These are phyloP conservation scores for Myxozyma mucilagina DNA, from an alignment of 805 yeast genomes.

Conservation along the genomic window DNA sequence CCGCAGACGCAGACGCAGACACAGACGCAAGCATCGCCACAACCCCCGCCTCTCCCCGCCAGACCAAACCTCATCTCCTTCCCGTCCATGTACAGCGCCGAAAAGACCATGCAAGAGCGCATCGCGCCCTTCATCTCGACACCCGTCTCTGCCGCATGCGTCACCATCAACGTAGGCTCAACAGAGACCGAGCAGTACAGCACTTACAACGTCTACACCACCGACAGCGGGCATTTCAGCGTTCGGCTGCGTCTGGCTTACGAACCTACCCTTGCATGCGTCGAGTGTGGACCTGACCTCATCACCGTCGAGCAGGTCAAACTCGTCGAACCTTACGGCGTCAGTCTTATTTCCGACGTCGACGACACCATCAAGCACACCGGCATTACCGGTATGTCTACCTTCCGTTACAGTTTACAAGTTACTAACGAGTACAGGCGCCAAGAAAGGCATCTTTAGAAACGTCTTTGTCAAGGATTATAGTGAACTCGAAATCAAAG, in stretches of 20 bases:
- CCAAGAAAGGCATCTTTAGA: slow-evolving; percentile 76
- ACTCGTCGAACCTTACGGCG: slow-evolving; percentile 48
- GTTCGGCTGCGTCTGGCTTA: slow-evolving; percentile 55
- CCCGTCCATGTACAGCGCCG: slow-evolving; percentile 38
- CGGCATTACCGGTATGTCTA: slow-evolving; percentile 66
- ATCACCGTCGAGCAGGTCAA: slow-evolving; percentile 53
- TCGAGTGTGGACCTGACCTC: slow-evolving; percentile 41
- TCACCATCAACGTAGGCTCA: slow-evolving; percentile 59
- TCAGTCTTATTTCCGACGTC: slow-evolving; percentile 82
- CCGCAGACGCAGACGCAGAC: no score
- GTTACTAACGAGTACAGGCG: slow-evolving; percentile 38
- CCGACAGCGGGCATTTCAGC: slow-evolving; percentile 66
- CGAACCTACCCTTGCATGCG: slow-evolving; percentile 55
- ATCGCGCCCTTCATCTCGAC: slow-evolving; percentile 70
- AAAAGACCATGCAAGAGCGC: slow-evolving; percentile 60
- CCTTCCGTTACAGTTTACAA: neutral
- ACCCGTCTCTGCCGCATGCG: slow-evolving; percentile 57
- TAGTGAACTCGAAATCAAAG: slow-evolving; percentile 68
- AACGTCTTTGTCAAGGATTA: slow-evolving; percentile 72
- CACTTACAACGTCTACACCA: slow-evolving; percentile 51
- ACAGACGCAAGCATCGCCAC: no score
- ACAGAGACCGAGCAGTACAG: slow-evolving; percentile 40
- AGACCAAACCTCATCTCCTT: slow-evolving; percentile 29
- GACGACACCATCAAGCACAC: slow-evolving; percentile 93
- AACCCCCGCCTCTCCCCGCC: slow-evolving; percentile 31